These are phyloP conservation scores for Cadophora gregata DNA, from an alignment of 2,329 filamentous ascomycete species.

Conservation along the genomic window DNA sequence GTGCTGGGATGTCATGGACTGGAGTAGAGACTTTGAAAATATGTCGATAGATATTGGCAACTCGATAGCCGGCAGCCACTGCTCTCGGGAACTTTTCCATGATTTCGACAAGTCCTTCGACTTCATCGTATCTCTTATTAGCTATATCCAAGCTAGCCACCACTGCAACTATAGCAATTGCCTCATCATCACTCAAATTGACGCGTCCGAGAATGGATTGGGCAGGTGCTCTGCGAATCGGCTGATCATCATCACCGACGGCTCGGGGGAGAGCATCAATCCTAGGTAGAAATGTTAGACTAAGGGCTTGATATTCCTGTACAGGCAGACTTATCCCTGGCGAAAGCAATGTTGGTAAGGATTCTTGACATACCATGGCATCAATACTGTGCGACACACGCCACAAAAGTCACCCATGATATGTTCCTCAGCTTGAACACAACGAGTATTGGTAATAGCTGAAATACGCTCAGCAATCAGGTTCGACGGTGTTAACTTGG, in stretches of 20 bases:
- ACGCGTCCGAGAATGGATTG: slow-evolving; percentile 7
- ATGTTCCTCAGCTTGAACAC: not conserved
- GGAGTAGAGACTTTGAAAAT: not conserved
- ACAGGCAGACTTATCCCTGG: too few species aligned
- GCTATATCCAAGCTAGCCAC: not conserved
- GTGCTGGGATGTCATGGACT: not conserved
- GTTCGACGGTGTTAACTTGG: not conserved
- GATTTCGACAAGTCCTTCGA: slow-evolving; percentile 5
- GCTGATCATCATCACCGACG: not conserved
- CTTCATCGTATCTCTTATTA: not conserved
- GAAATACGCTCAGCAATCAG: not conserved
- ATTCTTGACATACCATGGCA: slow-evolving; percentile 4
- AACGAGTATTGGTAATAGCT: not conserved
- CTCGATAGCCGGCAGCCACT: slow-evolving; percentile 4
- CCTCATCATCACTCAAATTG: not conserved
- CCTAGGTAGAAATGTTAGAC: not conserved
- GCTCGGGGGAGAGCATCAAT: not conserved
- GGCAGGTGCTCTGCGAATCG: not conserved
- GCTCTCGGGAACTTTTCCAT: slow-evolving; percentile 7
- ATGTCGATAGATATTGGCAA: slow-evolving; percentile 3
- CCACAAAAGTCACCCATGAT: not conserved
- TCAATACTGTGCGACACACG: not conserved
- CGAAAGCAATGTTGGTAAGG: not conserved
- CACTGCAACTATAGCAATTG: slow-evolving; percentile 14
- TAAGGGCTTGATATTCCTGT: not conserved